Base-by-base conservation (phyloP, 805 yeast genomes). In the Cyberlindnera nakhonratchasimensis region DNA sequence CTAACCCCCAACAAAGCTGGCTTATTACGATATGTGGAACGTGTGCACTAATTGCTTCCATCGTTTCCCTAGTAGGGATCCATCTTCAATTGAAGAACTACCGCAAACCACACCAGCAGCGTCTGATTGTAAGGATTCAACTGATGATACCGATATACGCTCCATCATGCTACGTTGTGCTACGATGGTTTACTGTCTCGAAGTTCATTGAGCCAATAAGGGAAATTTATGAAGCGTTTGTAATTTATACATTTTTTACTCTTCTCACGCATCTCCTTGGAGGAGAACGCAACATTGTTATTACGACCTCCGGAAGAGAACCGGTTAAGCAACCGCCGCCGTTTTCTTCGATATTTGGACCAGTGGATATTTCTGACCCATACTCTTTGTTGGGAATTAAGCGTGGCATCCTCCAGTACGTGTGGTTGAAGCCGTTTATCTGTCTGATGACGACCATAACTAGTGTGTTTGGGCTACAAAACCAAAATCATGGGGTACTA, bases 151-250 rank as follows among this genome's bases (percentile, higher is more conserved):
- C 97, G 0, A 57, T 90, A 18, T 90, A 83, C 64, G 82, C 95
- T 5, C 47, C 82, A 0, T 72, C 88, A 10, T 84, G 96, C 57
- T 84, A 76, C 55, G 52, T 75, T 3, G 72, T 79, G 52, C 69
- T 82, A 17, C 65, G 68, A 14, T 65, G 70, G 60, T 77, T 70
- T n/a, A 51, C 52, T 5, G 47, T 67, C 23, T 78, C 71, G 37
- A 65, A 61, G 42, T 68, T 69, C 43, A 52, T 88, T 3, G 93
- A 85, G 52, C 95, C 96, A 0, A 54, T 86, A 0, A 70, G 93
- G 34, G 99, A 93, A 59, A 77, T 91, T 2, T 93, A 93, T 63
- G 99, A 93, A 63, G 97, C 98, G 0, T 87, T 93, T 64, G 96
- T 90, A 25, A 86, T 93, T 25, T 93, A 93, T 63, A 88, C 96